Conservation (phyloP, 495 filamentous ascomycete genomes). For the Xylaria nigripes region DNA sequence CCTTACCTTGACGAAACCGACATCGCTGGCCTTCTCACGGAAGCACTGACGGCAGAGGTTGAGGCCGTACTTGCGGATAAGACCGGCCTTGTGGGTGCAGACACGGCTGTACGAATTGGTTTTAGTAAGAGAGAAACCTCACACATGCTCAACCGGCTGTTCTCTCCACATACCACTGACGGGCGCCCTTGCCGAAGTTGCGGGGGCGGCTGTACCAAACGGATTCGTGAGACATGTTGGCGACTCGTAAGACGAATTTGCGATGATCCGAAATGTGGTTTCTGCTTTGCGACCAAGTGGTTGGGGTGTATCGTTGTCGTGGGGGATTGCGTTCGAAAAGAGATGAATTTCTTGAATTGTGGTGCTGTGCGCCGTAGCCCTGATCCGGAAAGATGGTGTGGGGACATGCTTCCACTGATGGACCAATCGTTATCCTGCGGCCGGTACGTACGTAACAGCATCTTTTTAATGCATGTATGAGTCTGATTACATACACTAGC, state of each 20-base stretch:
- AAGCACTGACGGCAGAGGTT: conserved; percentile 99
- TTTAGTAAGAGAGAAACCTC: not conserved
- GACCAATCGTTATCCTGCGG: not conserved
- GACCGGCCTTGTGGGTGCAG: conserved; percentile 88
- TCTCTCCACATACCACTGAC: conserved; percentile 58
- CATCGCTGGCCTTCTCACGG: conserved; percentile 90
- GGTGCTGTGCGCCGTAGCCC: conserved; percentile 12
- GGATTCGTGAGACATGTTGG: conserved; percentile 95
- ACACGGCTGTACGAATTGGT: conserved; percentile 58
- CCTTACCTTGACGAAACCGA: conserved; percentile 91
- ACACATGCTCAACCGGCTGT: not conserved
- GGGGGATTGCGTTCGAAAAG: conserved; percentile 2
- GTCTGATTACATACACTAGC: not conserved
- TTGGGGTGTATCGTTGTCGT: not conserved
- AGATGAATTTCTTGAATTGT: conserved; percentile 8
- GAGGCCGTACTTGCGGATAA: conserved; percentile 98
- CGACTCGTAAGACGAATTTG: conserved; percentile 10
- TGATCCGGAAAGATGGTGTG: conserved; percentile 3
- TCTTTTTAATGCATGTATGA: no score
- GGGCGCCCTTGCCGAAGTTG: conserved; percentile 81
- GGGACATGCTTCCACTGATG: not conserved
- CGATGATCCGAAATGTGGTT: conserved; percentile 6
- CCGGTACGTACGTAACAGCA: no score
- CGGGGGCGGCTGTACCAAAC: conserved; percentile 99
- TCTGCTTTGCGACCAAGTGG: conserved; percentile 7